A percentile compares a stretch with the other conserved stretches of the same genome.
Evolutionary conservation across 139 green algal genomes (phyloP).

Genomic region (Penium margaritaceum): DNA sequence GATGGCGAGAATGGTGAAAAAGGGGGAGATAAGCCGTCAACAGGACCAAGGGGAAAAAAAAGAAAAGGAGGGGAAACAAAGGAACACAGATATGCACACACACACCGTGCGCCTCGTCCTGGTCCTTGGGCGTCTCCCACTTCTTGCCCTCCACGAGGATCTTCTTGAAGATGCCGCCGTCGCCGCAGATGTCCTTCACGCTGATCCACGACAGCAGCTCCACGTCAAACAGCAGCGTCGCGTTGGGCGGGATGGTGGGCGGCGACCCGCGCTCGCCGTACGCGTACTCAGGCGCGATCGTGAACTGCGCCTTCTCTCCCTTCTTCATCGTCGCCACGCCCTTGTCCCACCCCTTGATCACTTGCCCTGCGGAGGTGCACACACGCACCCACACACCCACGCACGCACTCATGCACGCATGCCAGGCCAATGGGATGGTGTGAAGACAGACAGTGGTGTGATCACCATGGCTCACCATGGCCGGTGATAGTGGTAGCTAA

Average conservation of each 20-base stretch:
- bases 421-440: too few relatives aligned
- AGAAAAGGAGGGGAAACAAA: too few relatives aligned
- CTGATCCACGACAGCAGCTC: conserved; percentile 53
- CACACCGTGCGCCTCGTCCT: too few relatives aligned
- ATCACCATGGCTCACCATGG: too few relatives aligned
- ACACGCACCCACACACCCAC: too few relatives aligned
- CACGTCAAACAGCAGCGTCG: conserved; percentile 93
- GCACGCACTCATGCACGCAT: too few relatives aligned
- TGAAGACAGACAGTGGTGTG: too few relatives aligned
- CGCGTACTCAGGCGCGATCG: conserved; percentile 73
- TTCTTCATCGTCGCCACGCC: conserved; percentile 86
- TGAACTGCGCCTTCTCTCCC: conserved; percentile 71
- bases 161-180: conserved; percentile 69
- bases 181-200: conserved; percentile 52
- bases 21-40: too few relatives aligned
- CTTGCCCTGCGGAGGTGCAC: conserved; percentile 56
- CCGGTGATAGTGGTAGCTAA: too few relatives aligned
- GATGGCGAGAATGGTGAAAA: too few relatives aligned
- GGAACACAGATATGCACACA: too few relatives aligned
- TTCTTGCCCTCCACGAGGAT: conserved; percentile 42
- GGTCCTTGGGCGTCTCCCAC: conserved; percentile 46
- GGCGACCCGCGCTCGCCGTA: conserved; percentile 77
- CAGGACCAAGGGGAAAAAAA: too few relatives aligned
- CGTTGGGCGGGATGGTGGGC: conserved; percentile 76
- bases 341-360: conserved; percentile 95